Base-by-base conservation (phyloP, 495 filamentous ascomycete genomes). In the Amniculicola lignicola region DNA sequence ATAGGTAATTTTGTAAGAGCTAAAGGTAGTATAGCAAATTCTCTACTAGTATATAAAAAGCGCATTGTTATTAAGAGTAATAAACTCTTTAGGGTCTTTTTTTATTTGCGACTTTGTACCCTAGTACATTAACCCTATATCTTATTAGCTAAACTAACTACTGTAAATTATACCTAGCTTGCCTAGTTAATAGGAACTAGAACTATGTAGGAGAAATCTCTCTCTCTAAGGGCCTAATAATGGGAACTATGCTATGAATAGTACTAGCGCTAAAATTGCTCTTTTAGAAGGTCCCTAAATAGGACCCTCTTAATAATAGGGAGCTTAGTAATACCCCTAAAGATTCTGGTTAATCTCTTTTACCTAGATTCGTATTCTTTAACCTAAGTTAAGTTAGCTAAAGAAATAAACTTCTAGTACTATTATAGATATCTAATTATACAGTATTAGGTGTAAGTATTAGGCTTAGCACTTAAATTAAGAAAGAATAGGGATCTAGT, bases 241-340 rank as follows among this genome's bases (percentile, higher is more conserved):
- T 23, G n/a, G 47, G 36, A 51, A 51, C 47, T 51, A 51, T 51
- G 21, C 22, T 51, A 51, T 51, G 23, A 49, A 49, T 49, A 49
- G 45, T 16, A 49, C 18, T 49, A 37, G 16, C 3, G 28, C 31
- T 49, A 49, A 49, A 46, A 33, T 7, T 7, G 45, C 45, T 49
- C 27, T 36, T 49, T 49, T 36, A 49, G 45, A 22, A 44, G 41
- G 15, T 36, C 45, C 31, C 31, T 49, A 49, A 49, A 49, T 12
- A 51, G 36, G 21, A 43, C 40, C 21, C 16, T 21, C 21, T 14
- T 43, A 43, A 43, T 43, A 43, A 43, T 43, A 43, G 40, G 16
- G 14, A 43, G 40, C 40, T 21, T 43, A 43, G 16, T 9, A 7
- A 43, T 43, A 43, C 40, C 40, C 24, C 40, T 43, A 43, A 21